A percentile compares a stretch with the other conserved stretches of the same genome.
Conservation (phyloP, 441 rosid genomes). For the Erodium moschatum region DNA sequence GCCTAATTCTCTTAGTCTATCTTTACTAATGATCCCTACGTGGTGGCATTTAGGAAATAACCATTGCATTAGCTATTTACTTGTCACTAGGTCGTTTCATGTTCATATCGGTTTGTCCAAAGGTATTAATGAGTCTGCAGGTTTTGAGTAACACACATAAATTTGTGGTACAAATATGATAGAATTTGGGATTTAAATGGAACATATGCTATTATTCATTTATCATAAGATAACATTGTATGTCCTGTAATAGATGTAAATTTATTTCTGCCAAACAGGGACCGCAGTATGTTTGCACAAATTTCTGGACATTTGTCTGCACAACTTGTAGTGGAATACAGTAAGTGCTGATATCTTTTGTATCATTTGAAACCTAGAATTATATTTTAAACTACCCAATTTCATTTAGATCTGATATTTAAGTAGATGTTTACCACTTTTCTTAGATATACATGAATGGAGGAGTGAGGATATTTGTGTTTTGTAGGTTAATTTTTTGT, state of each 20-base stretch:
- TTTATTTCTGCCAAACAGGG: constrained; percentile 51
- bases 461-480: constrained; percentile 17
- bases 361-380: neutral
- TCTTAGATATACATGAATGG: neutral
- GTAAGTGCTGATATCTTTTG: constrained; percentile 38
- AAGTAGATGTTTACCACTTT: constrained; percentile 3
- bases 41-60: neutral
- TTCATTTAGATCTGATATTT: constrained; percentile 15
- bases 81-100: neutral
- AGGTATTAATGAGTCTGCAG: neutral
- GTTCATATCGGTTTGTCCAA: neutral
- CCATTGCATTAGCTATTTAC: neutral
- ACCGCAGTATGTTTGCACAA: constrained; percentile 93
- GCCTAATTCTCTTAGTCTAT: neutral
- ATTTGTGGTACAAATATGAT: neutral
- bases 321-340: constrained; percentile 95
- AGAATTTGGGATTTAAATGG: constrained; percentile 1
- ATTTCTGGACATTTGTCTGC: constrained; percentile 94
- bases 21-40: neutral
- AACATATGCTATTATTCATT: constrained; percentile 5
- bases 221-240: constrained; percentile 9
- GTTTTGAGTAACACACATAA: neutral
- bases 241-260: constrained; percentile 15
- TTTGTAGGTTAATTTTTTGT: constrained; percentile 19
- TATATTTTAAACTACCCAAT: constrained; percentile 9